These are phyloP conservation scores for Linnemannia schmuckeri DNA, from an alignment of 192 early-diverging fungal species.

Conservation along the genomic window DNA sequence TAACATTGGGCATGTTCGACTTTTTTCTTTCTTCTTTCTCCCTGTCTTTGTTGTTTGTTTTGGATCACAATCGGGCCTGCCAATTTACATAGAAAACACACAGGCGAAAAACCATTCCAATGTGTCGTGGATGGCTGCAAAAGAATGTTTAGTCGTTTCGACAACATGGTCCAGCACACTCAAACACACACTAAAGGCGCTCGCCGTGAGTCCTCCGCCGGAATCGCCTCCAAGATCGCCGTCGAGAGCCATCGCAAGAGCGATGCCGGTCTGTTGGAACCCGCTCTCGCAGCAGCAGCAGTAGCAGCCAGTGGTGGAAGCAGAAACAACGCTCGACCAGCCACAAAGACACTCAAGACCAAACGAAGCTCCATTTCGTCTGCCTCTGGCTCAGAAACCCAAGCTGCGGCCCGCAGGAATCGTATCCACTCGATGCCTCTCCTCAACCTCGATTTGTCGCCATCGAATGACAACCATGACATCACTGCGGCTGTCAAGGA, in stretches of 20 bases:
- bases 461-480: neutral
- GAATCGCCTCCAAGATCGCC: slow-evolving; percentile 44
- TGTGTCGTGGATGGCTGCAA: slow-evolving; percentile 76
- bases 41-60: slow-evolving; percentile 1
- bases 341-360: slow-evolving; percentile 5
- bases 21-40: slow-evolving; percentile 10
- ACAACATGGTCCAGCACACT: slow-evolving; percentile 88
- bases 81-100: slow-evolving; percentile 41
- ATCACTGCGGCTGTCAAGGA: neutral
- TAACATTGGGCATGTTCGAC: slow-evolving; percentile 8
- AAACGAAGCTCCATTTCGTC: slow-evolving; percentile 35
- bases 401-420: slow-evolving; percentile 16
- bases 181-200: slow-evolving; percentile 72
- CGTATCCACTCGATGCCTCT: slow-evolving; percentile 38
- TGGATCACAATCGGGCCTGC: slow-evolving; percentile 10
- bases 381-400: slow-evolving; percentile 6
- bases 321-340: neutral
- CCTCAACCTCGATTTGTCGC: slow-evolving; percentile 1
- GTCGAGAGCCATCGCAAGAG: slow-evolving; percentile 42
- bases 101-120: slow-evolving; percentile 78
- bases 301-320: neutral
- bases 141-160: slow-evolving; percentile 80
- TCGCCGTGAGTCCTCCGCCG: slow-evolving; percentile 37
- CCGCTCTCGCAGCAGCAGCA: neutral
- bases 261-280: slow-evolving; percentile 24